Base-by-base conservation (phyloP, 1,284 basidiomycete genomes). In the Irpex lacteus region DNA sequence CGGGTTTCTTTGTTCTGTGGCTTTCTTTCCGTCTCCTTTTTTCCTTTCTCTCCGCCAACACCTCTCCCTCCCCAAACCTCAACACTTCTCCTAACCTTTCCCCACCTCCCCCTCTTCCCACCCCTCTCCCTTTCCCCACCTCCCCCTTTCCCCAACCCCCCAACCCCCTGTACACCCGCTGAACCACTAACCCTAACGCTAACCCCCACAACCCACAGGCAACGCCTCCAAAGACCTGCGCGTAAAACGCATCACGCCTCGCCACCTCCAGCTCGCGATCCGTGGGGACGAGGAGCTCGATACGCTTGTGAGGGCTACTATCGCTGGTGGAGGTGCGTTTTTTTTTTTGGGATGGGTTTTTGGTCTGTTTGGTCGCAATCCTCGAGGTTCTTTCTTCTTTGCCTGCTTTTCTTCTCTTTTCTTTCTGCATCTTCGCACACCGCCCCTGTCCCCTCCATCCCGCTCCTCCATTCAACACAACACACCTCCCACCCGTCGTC, bases 161-260 rank as follows among this genome's bases (percentile, higher is more conserved):
- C 4, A 15, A 52, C 18, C n/a, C n/a, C n/a, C n/a, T n/a, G n/a
- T n/a, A 52, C 49, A 52, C 32, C 36, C n/a, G n/a, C n/a, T n/a
- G n/a, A n/a, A n/a, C n/a, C n/a, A n/a, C n/a, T n/a, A n/a, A n/a
- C n/a, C n/a, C n/a, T n/a, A n/a, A n/a, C 44, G 59, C 44, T 7
- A 50, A 9, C 44, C 54, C 40, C 19, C 36, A n/a, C 19, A 19
- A 32, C 18, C n/a, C 34, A 4, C 54, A 95, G 96, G 96, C 52
- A 98, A 98, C 77, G 96, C 96, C 26, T 96, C 96, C 8, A 98
- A 98, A 75, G 96, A 98, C 80, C 85, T 98, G 47, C 88, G 92
- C 61, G 95, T 98, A 54, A 98, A 98, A 80, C 94, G 97, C 76
- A 98, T 98, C 76, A 98, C 95, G 0, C 96, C 96, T 19, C 92